Evolutionary conservation across 2,329 filamentous ascomycete genomes (phyloP).

Genomic region (Alternaria sp.): DNA sequence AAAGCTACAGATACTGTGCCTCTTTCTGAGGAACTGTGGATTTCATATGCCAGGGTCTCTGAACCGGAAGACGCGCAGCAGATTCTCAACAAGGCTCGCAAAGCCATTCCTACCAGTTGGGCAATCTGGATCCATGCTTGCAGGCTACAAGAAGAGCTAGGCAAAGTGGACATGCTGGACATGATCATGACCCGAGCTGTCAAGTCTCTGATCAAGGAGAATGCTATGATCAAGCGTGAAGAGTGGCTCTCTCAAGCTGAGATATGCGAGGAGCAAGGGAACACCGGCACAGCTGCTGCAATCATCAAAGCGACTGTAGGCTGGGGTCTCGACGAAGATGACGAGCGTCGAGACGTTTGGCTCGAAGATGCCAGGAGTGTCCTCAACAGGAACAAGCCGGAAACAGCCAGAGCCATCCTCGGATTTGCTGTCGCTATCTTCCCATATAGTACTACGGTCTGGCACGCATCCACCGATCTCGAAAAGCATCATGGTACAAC

Average conservation of each 20-base stretch:
- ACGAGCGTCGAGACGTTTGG: constrained; percentile 95
- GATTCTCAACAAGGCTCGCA: constrained; percentile 92
- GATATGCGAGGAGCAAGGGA: constrained; percentile 90
- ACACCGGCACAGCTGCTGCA: constrained; percentile 81
- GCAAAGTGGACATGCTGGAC: constrained; percentile 73
- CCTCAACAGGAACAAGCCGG: constrained; percentile 80
- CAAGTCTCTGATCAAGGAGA: constrained; percentile 85
- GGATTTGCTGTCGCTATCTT: constrained; percentile 90
- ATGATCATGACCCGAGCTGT: constrained; percentile 96
- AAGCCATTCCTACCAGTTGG: constrained; percentile 88
- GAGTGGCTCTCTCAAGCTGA: constrained; percentile 97
- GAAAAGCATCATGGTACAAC: constrained; percentile 88
- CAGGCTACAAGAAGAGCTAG: constrained; percentile 86
- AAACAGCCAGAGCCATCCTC: constrained; percentile 92
- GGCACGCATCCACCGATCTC: constrained; percentile 88
- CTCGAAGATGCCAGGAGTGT: constrained; percentile 88
- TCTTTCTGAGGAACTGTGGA: constrained; percentile 91
- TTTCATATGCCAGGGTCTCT: constrained; percentile 89
- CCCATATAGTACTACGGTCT: constrained; percentile 83
- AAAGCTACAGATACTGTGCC: constrained; percentile 97
- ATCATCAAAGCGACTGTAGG: constrained; percentile 93
- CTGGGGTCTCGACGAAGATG: constrained; percentile 92
- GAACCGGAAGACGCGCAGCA: constrained; percentile 90
- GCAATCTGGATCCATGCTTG: constrained; percentile 98
- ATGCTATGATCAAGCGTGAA: constrained; percentile 95